Percentiles rank a stretch among this genome's conserved stretches.
Conservation (phyloP, 2,329 filamentous ascomycete species). For the Neonectria faginata region DNA sequence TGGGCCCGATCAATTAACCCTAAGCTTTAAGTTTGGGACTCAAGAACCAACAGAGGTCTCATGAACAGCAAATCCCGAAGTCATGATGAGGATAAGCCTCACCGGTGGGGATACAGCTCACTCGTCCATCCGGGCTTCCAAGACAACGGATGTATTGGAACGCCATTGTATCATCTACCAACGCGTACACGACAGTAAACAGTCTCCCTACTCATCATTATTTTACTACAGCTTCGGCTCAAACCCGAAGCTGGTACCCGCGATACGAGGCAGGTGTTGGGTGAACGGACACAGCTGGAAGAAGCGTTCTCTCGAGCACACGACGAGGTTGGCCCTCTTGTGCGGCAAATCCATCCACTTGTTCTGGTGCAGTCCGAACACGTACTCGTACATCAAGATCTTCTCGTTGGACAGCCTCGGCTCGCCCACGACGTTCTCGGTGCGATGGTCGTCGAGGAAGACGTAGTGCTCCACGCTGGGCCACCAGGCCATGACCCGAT, state of each 20-base stretch:
- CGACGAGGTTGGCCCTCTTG: constrained; percentile 76
- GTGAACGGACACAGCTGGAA: constrained; percentile 74
- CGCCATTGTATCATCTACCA: too few relatives aligned
- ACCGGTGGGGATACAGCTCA: not conserved
- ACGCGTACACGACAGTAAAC: not conserved
- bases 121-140: too few relatives aligned
- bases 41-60: not conserved
- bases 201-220: not conserved
- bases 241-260: constrained; percentile 64
- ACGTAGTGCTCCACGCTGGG: constrained; percentile 71
- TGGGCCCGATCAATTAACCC: not conserved
- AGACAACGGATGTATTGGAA: too few relatives aligned
- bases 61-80: too few relatives aligned
- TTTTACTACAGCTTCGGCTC: constrained; percentile 61
- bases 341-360: constrained; percentile 79
- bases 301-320: constrained; percentile 74
- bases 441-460: constrained; percentile 70
- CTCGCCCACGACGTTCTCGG: constrained; percentile 71
- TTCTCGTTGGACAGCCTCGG: constrained; percentile 77
- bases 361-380: constrained; percentile 77
- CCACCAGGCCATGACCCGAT: constrained; percentile 72
- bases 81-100: not conserved
- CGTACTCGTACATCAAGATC: constrained; percentile 78
- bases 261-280: constrained; percentile 65
- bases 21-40: not conserved